A percentile compares a stretch with the other conserved stretches of the same genome.
These are phyloP conservation scores for Pouteria campechiana DNA, from an alignment of 179 eudicot genomes.

Conservation along the genomic window DNA sequence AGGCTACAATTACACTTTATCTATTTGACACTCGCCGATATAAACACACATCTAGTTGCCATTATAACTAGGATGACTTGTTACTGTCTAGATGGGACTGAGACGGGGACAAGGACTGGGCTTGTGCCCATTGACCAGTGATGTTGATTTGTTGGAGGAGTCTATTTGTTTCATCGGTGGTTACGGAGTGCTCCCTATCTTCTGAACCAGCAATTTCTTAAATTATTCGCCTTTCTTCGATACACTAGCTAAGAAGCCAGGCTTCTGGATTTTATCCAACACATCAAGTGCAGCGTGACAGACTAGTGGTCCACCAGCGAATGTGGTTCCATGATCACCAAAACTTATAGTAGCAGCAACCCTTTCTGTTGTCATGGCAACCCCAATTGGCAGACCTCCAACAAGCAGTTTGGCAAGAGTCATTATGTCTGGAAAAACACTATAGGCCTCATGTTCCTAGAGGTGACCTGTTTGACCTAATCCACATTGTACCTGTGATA, in stretches of 20 bases:
- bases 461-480: constrained; percentile 86
- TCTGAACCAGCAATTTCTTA: constrained; percentile 32
- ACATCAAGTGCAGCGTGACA: constrained; percentile 62
- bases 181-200: constrained; percentile 46
- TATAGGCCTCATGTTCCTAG: constrained; percentile 84
- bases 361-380: constrained; percentile 56
- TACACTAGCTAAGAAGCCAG: constrained; percentile 48
- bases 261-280: constrained; percentile 53
- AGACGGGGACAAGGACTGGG: no score
- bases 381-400: constrained; percentile 91
- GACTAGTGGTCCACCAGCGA: constrained; percentile 83
- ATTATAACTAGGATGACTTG: no score
- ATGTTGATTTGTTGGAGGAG: no score
- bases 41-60: no score
- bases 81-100: no score
- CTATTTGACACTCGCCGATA: no score
- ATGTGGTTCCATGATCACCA: constrained; percentile 97
- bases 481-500: constrained; percentile 83
- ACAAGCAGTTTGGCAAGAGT: constrained; percentile 95
- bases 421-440: constrained; percentile 79
- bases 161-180: no score
- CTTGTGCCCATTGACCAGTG: no score
- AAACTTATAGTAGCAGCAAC: constrained; percentile 45
- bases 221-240: constrained; percentile 53
- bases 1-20: no score